Evolutionary conservation across 192 early-diverging fungal species (phyloP), one percentile per base, ranked within the genome.

Genomic region (Lobosporangium transversale): DNA sequence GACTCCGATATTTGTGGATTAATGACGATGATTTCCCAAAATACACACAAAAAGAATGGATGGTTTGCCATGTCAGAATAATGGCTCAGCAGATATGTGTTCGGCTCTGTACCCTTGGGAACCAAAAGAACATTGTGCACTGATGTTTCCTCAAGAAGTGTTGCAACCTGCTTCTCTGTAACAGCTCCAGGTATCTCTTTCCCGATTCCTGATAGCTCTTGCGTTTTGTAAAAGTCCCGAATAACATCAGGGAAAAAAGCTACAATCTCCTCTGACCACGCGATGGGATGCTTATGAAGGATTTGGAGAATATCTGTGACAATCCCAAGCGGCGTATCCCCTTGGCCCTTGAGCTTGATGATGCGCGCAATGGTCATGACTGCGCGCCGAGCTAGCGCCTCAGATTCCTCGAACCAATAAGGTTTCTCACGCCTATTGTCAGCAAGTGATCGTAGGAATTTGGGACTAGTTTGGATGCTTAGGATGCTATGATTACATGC

Each of bases 391-490:
- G 88, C 87, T 26, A 89, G 67, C 37, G 83, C 80, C 63, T 89
- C 88, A 1, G 86, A 88, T 51, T 87, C 88, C 4, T 83, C 80
- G 73, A 89, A 89, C 87, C 85, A 88, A 18, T 76, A 85, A 9
- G 75, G 74, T 23, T 81, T 82, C 14, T 88, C 87, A 10, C 87
- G 63, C 49, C 81, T 83, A 15, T 78, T 78, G 44, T 88, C 87
- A 31, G 81, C 84, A 14, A 88, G 54, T 2, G 85, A 84, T 40
- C 80, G 66, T 31, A 88, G 70, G 24, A 88, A 69, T 45, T 86
- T 88, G 30, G 86, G 88, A 63, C 92, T 91, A 35, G 89, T 79
- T 33, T 87, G 88, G 18, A 85, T 82, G 53, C 90, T 88, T 48
- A 88, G 83, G 54, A 91, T 90, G 15, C 90, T 86, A 62, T 90